phyloP scores from a whole-genome alignment of 441 rosid genomes.

The Corymbia citriodora region DNA sequence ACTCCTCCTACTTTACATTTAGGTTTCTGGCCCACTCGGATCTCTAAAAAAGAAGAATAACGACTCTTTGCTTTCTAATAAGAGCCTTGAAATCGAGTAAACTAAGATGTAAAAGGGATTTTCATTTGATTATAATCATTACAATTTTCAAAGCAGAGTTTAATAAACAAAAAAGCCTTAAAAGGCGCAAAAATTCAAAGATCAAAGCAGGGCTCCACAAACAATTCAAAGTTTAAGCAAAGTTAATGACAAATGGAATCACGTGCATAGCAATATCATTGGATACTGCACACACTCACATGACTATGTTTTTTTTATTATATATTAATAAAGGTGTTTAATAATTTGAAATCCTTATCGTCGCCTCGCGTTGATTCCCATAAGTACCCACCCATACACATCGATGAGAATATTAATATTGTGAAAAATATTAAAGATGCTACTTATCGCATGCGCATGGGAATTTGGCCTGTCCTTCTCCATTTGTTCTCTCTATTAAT shows the following conservation, averaged over 20 bases:
- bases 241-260: background rate
- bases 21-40: background rate
- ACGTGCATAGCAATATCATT: background rate
- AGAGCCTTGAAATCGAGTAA: background rate
- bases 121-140: background rate
- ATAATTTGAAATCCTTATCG: background rate
- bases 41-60: too few relatives aligned
- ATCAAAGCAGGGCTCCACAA: too few relatives aligned
- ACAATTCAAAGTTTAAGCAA: too few relatives aligned
- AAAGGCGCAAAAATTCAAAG: too few relatives aligned
- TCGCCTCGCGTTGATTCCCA: background rate
- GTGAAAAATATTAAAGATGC: background rate
- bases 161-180: background rate
- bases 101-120: background rate
- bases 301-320: too few relatives aligned
- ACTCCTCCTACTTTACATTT: background rate
- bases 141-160: background rate
- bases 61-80: background rate
- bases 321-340: background rate
- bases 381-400: background rate
- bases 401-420: background rate
- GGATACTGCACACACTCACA: background rate
- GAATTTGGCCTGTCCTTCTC: background rate
- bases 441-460: background rate
- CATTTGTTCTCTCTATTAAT: too few relatives aligned